Evolutionary conservation across 164 flowering plant genomes (phyloP), one percentile per base, ranked within the genome.

Genomic region (Berberis vulgaris): DNA sequence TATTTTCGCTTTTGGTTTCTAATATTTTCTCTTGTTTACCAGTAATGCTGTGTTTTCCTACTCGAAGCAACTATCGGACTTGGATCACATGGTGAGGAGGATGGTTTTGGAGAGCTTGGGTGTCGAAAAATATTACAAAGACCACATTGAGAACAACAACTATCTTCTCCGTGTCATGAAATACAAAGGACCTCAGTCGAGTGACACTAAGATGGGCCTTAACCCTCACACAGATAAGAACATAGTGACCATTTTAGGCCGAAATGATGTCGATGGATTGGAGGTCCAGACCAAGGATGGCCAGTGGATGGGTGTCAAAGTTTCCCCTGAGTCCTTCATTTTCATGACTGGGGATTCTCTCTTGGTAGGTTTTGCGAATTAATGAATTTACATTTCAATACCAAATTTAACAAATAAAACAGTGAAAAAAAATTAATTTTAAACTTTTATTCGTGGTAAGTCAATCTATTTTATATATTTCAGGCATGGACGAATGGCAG

Each of bases 401-500:
- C n/a, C n/a, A n/a, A n/a, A n/a, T n/a, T n/a, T n/a, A n/a, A n/a
- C n/a, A n/a, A n/a, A n/a, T n/a, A n/a, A n/a, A n/a, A n/a, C n/a
- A n/a, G n/a, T n/a, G n/a, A n/a, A n/a, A n/a, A n/a, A n/a, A n/a
- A n/a, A n/a, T n/a, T n/a, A n/a, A n/a, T n/a, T n/a, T n/a, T n/a
- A n/a, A n/a, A n/a, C n/a, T n/a, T n/a, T n/a, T n/a, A n/a, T 52
- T 52, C 55, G 5, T 12, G 55, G 55, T 52, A 52, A 52, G 55
- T 4, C 13, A 9, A 4, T 4, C 5, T 52, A 9, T 4, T 52
- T 6, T 52, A 3, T 6, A 3, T 52, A 2, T 6, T 4, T 26
- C 13, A 52, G 55, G 55, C 55, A 52, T 52, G 55, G 55, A 11
- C 55, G 55, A 52, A 52, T 52, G 55, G 55, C 3, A 52, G 55